phyloP scores from a whole-genome alignment of 140 eudicot genomes.

The Flaveria floridana region DNA sequence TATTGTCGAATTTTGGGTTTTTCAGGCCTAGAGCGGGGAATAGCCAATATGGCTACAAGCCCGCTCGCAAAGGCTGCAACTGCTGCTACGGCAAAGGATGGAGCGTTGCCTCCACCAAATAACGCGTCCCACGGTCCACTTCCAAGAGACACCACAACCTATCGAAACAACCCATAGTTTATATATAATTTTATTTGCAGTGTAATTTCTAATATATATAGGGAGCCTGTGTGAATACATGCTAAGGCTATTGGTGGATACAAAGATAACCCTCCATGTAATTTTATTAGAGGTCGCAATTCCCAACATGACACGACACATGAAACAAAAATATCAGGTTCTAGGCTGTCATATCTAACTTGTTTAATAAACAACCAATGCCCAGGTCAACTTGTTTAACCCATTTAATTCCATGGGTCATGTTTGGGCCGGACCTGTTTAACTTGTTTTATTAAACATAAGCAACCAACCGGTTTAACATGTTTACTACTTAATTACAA shows the following conservation, averaged over 20 bases:
- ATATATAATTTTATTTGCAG: neutral
- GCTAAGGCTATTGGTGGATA: too few relatives aligned
- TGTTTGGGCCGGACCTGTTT: neutral
- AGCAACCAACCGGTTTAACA: neutral
- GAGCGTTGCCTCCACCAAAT: conserved; percentile 87
- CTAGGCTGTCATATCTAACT: too few relatives aligned
- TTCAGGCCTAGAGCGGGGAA: conserved; percentile 81
- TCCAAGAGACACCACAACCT: conserved; percentile 89
- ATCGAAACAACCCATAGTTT: conserved; percentile 28
- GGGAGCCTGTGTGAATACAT: too few relatives aligned
- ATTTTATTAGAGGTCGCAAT: too few relatives aligned
- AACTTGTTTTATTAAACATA: neutral
- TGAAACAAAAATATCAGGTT: neutral
- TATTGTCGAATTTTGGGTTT: conserved; percentile 57
- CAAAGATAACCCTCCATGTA: too few relatives aligned
- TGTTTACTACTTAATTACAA: neutral
- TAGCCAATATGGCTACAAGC: conserved; percentile 82
- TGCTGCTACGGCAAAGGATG: conserved; percentile 81
- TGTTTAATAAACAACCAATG: neutral
- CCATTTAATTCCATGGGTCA: neutral
- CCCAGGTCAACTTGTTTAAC: neutral
- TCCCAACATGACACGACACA: too few relatives aligned
- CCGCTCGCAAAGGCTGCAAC: conserved; percentile 78
- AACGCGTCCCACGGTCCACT: conserved; percentile 97
- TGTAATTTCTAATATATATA: too few relatives aligned